Percentiles rank a stretch among this genome's conserved stretches.
Evolutionary conservation across 192 early-diverging fungal species (phyloP).

Genomic region (Coemansia sp.): DNA sequence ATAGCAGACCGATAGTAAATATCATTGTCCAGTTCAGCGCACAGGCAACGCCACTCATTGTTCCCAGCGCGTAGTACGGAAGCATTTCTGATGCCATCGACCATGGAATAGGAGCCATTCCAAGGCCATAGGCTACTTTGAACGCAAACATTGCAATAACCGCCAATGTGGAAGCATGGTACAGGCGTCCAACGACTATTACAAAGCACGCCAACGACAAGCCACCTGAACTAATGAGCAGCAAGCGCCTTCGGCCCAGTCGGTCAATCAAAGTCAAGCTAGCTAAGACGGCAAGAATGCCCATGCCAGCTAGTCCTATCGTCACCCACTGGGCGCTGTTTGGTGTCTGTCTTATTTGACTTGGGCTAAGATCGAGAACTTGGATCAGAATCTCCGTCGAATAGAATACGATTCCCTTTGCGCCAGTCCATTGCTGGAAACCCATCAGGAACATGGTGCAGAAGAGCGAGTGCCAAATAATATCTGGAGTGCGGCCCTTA

Average conservation of each 20-base stretch:
- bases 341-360: slow-evolving; percentile 35
- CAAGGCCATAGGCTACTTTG: slow-evolving; percentile 70
- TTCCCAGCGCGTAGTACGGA: slow-evolving; percentile 69
- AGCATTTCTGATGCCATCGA: slow-evolving; percentile 73
- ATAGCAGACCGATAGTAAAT: slow-evolving; percentile 58
- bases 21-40: slow-evolving; percentile 71
- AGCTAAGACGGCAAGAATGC: slow-evolving; percentile 27
- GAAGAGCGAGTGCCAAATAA: slow-evolving; percentile 60
- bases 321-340: slow-evolving; percentile 49
- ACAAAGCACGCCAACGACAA: slow-evolving; percentile 56
- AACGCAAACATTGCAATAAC: slow-evolving; percentile 64
- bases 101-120: slow-evolving; percentile 81
- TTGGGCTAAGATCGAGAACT: slow-evolving; percentile 52
- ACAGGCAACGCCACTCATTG: slow-evolving; percentile 67
- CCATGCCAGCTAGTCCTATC: slow-evolving; percentile 37
- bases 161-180: slow-evolving; percentile 43
- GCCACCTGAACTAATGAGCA: slow-evolving; percentile 63
- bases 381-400: slow-evolving; percentile 72
- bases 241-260: slow-evolving; percentile 65
- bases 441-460: slow-evolving; percentile 68
- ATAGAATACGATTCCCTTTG: slow-evolving; percentile 84
- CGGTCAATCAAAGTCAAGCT: slow-evolving; percentile 62
- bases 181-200: slow-evolving; percentile 59
- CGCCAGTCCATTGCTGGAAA: slow-evolving; percentile 79
- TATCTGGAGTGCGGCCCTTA: slow-evolving; percentile 43